phyloP scores from a whole-genome alignment of 2,329 filamentous ascomycete species.

The Ascochyta clinopodiicola region DNA sequence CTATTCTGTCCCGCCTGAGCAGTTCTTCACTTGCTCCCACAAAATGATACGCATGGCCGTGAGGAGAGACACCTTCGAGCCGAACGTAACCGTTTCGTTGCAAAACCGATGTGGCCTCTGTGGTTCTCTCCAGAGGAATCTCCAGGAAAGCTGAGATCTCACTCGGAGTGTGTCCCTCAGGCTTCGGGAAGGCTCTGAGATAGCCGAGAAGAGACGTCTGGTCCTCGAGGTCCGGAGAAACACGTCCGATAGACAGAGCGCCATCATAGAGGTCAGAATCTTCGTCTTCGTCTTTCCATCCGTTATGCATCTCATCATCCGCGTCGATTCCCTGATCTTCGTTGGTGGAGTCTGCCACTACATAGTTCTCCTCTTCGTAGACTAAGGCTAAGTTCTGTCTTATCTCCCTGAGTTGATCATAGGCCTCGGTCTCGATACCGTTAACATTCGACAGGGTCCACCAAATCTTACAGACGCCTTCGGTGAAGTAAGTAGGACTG shows the following conservation, averaged over 20 bases:
- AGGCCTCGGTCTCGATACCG: slow-evolving; percentile 17
- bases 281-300: background rate
- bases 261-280: too few relatives aligned
- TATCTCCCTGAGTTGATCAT: slow-evolving; percentile 10
- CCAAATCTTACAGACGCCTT: slow-evolving; percentile 15
- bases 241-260: too few relatives aligned
- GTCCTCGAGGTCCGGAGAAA: background rate
- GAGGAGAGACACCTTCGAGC: too few relatives aligned
- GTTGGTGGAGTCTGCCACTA: background rate
- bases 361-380: slow-evolving; percentile 7
- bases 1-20: background rate
- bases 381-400: slow-evolving; percentile 8
- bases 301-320: background rate
- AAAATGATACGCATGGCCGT: background rate
- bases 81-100: background rate
- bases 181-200: too few relatives aligned
- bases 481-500: slow-evolving; percentile 11
- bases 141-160: too few relatives aligned
- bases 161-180: too few relatives aligned
- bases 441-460: background rate
- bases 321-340: background rate
- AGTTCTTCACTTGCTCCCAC: background rate
- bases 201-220: too few relatives aligned
- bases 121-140: too few relatives aligned
- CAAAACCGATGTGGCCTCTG: background rate